Evolutionary conservation across 2,329 filamentous ascomycete genomes (phyloP).

Genomic region (Fusarium circinatum): DNA sequence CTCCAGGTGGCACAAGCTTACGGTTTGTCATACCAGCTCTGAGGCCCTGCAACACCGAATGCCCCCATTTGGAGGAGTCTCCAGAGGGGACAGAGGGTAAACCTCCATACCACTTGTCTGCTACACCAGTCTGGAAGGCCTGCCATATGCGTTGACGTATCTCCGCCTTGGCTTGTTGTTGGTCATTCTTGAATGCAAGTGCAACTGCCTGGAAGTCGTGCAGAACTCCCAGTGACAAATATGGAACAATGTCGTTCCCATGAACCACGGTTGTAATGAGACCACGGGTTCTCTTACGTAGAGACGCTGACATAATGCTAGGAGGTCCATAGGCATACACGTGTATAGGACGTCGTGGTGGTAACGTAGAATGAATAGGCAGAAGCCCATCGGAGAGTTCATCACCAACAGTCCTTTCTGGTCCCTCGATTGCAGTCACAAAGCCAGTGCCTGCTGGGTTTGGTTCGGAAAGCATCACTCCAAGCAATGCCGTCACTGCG

Average conservation of each 20-base stretch:
- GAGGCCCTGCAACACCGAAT: conserved; percentile 72
- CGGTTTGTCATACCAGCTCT: conserved; percentile 74
- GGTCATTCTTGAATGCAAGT: conserved; percentile 77
- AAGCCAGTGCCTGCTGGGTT: conserved; percentile 66
- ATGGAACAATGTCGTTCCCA: conserved; percentile 78
- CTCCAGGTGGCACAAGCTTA: conserved; percentile 79
- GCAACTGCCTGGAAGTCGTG: conserved; percentile 80
- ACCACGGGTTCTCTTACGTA: conserved; percentile 76
- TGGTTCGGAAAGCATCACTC: conserved; percentile 76
- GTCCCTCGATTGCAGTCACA: conserved; percentile 66
- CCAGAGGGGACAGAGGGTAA: conserved; percentile 51
- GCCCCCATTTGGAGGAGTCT: conserved; percentile 75
- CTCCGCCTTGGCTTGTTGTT: conserved; percentile 72
- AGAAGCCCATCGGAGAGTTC: conserved; percentile 42
- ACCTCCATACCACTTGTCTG: conserved; percentile 68
- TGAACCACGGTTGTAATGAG: conserved; percentile 81
- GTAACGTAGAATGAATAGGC: conserved; percentile 61
- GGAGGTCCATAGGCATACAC: conserved; percentile 84
- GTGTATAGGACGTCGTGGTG: conserved; percentile 76
- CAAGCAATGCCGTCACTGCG: conserved; percentile 75
- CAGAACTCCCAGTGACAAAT: conserved; percentile 76
- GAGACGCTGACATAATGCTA: conserved; percentile 74
- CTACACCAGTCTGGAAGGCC: conserved; percentile 69
- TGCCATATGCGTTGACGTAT: conserved; percentile 74
- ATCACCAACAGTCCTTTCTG: conserved; percentile 53